phyloP scores from a whole-genome alignment of 2,329 filamentous ascomycete genomes.

The Aspergillus proliferans region DNA sequence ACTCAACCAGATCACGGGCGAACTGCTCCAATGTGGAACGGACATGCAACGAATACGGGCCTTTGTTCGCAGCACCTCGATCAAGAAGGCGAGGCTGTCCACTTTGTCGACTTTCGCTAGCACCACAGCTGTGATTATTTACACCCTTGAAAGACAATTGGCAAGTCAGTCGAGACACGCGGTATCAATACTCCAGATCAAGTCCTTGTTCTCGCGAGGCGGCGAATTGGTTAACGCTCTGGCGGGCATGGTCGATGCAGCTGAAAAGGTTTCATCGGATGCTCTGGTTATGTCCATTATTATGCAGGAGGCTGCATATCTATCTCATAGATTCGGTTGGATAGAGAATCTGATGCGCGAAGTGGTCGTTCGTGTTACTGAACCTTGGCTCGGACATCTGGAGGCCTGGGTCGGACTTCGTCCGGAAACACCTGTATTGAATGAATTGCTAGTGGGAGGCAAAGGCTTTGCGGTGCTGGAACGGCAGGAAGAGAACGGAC shows the following conservation, averaged over 20 bases:
- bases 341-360: constrained; percentile 61
- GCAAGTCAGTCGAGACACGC: constrained; percentile 16
- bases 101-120: constrained; percentile 32
- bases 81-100: constrained; percentile 21
- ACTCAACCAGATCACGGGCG: constrained; percentile 27
- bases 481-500: constrained; percentile 54
- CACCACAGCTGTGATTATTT: constrained; percentile 27
- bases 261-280: constrained; percentile 47
- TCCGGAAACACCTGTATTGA: constrained; percentile 50
- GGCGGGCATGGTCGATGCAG: constrained; percentile 37
- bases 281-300: constrained; percentile 57
- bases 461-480: constrained; percentile 59
- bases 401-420: constrained; percentile 70
- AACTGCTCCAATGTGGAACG: constrained; percentile 31
- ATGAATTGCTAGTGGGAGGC: constrained; percentile 43
- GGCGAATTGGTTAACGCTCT: constrained; percentile 32
- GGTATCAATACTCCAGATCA: constrained; percentile 32
- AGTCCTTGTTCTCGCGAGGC: constrained; percentile 33
- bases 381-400: constrained; percentile 61
- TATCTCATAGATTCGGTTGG: constrained; percentile 58
- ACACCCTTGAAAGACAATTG: constrained; percentile 33
- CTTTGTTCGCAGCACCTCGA: constrained; percentile 28
- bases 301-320: constrained; percentile 56
- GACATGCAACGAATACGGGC: constrained; percentile 29
- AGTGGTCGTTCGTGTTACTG: constrained; percentile 56